A percentile compares a stretch with the other conserved stretches of the same genome.
Evolutionary conservation across 2,329 filamentous ascomycete genomes (phyloP).

Genomic region (Cladorrhinum sp.): DNA sequence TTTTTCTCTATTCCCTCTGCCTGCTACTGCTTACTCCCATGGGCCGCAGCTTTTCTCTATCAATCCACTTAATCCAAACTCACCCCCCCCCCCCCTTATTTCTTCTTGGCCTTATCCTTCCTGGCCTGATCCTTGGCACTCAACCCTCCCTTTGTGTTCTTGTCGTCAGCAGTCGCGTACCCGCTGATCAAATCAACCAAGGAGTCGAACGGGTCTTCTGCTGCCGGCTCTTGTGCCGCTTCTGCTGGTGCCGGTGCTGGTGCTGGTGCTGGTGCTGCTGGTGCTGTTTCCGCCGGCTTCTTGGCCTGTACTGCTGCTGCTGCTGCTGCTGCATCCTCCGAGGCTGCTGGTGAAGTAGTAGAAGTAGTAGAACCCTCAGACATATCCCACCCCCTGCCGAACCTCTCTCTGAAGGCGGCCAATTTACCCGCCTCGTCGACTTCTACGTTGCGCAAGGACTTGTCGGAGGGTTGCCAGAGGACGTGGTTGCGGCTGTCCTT

Average conservation of each 20-base stretch:
- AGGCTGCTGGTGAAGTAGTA: constrained; percentile 25
- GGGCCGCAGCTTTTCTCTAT: not conserved
- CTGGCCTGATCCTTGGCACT: constrained; percentile 40
- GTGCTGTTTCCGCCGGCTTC: constrained; percentile 29
- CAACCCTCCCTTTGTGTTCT: constrained; percentile 37
- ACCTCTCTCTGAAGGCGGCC: constrained; percentile 79
- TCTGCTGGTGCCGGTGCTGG: constrained; percentile 22
- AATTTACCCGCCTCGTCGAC: constrained; percentile 91
- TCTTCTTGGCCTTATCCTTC: constrained; percentile 39
- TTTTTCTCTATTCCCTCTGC: too few relatives aligned
- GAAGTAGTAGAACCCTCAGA: constrained; percentile 34
- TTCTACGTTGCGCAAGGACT: constrained; percentile 81
- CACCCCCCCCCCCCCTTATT: constrained; percentile 14
- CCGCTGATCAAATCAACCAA: constrained; percentile 52
- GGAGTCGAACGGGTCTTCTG: constrained; percentile 32
- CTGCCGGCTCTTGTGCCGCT: constrained; percentile 21
- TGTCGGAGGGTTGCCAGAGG: constrained; percentile 84
- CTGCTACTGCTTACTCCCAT: too few relatives aligned
- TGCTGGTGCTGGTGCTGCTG: constrained; percentile 23
- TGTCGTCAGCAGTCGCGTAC: constrained; percentile 42
- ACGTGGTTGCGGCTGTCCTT: constrained; percentile 90
- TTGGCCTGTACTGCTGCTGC: constrained; percentile 24
- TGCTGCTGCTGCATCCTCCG: constrained; percentile 22
- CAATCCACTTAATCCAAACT: constrained; percentile 29
- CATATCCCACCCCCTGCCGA: constrained; percentile 80